phyloP scores from a whole-genome alignment of 257 asterid species.

The Gynochthodes officinalis region DNA sequence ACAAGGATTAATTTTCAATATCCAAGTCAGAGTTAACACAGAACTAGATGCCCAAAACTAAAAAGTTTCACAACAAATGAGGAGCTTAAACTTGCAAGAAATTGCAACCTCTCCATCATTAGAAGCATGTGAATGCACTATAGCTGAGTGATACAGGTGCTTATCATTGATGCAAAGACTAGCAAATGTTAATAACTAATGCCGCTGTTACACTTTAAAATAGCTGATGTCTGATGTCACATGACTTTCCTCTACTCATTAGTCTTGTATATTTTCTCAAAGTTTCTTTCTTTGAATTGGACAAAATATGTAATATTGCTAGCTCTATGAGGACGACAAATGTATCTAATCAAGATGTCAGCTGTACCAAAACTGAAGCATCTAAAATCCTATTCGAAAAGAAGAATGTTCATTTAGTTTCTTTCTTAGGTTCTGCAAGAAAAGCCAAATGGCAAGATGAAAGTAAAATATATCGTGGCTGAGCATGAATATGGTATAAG shows the following conservation, averaged over 20 bases:
- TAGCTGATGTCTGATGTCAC: not conserved
- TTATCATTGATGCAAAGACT: not conserved
- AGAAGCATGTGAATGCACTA: not conserved
- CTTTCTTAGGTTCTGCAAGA: not conserved
- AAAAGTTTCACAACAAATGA: not conserved
- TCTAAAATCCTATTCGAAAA: not conserved
- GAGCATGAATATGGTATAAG: not conserved
- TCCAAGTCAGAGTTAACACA: not conserved
- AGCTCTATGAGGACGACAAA: not conserved
- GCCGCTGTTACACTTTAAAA: not conserved
- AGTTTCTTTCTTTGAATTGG: not conserved
- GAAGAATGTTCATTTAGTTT: not conserved
- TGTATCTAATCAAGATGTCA: not conserved
- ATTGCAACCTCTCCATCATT: not conserved
- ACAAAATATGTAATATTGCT: not conserved
- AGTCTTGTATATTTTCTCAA: not conserved
- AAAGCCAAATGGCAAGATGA: not conserved
- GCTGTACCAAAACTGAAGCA: not conserved
- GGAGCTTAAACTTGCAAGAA: not conserved
- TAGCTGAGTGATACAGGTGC: too few species aligned
- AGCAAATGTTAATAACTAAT: not conserved
- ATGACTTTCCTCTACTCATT: too few species aligned
- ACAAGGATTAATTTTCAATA: not conserved
- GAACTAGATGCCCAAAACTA: not conserved
- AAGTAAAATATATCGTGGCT: not conserved